Conservation (phyloP, 192 early-diverging fungal genomes). For the Geranomyces variabilis region DNA sequence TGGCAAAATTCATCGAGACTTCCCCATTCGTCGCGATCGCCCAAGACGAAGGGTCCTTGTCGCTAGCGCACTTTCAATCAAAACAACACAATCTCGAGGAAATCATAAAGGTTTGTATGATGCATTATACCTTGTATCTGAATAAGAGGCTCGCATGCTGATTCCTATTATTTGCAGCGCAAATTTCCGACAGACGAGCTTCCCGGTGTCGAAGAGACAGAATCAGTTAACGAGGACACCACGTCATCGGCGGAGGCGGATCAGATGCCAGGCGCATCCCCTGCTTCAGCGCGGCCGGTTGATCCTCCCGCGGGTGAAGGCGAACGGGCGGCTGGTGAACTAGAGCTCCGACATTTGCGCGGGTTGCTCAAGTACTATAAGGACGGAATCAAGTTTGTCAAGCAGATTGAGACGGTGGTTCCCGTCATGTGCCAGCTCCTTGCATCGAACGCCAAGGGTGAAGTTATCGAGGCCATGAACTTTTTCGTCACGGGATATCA, state of each 20-base stretch:
- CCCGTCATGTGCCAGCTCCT: constrained; percentile 82
- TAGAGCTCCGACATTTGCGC: constrained; percentile 44
- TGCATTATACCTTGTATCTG: neutral
- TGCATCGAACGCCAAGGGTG: constrained; percentile 84
- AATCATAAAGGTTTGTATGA: constrained; percentile 63
- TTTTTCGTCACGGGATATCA: constrained; percentile 87
- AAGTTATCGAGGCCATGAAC: constrained; percentile 95
- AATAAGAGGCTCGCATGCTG: neutral
- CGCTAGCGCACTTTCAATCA: constrained; percentile 68
- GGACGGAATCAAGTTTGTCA: constrained; percentile 86
- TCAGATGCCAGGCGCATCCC: too few species aligned
- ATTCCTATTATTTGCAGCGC: constrained; percentile 11
- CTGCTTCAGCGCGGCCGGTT: neutral
- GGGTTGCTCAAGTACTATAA: constrained; percentile 73
- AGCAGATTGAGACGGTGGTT: constrained; percentile 76
- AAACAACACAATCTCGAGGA: constrained; percentile 65
- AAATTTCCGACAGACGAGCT: constrained; percentile 40
- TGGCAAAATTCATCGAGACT: constrained; percentile 79
- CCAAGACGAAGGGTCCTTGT: constrained; percentile 82
- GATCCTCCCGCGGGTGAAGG: neutral
- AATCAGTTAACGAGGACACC: constrained; percentile 3
- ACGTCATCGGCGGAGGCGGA: too few species aligned
- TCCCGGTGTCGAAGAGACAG: constrained; percentile 24
- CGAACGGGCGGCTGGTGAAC: constrained; percentile 16
- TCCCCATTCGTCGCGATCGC: constrained; percentile 76